Base-by-base conservation (phyloP, 2,329 filamentous ascomycete species). In the Diaporthe sp. region DNA sequence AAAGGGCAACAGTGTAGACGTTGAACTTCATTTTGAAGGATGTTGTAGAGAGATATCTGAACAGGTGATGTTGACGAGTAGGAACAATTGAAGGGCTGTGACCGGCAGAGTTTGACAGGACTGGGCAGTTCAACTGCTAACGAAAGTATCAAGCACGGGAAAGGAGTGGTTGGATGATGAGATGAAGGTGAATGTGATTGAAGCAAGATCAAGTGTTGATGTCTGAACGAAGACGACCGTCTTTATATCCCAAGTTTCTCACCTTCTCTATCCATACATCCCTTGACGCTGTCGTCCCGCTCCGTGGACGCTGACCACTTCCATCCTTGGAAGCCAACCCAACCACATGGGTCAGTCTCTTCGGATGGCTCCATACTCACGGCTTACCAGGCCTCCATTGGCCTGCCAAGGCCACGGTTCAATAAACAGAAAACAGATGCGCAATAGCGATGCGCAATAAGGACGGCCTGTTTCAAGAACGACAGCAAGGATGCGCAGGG, bases 101-200 rank as follows among this genome's bases (percentile, higher is more conserved):
- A 58, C 62, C 37, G 53, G 72, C 53, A 61, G 49, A 62, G 55
- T 37, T 62, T 59, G 70, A 61, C 57, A 70, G 42, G 57, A 58
- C 65, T 61, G 39, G 62, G 73, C 62, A 74, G 55, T 46, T 74
- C 73, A 69, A 74, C 73, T 70, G 62, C 62, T 62, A 53, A 61
- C 58, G 46, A 61, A 59, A 74, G 62, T n/a, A 70, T 51, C 55
- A 71, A 70, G 53, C 62, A 70, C 53, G 55, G 31, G 62, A 70
- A 70, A 51, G 42, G 37, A 53, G 62, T 44, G 53, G 62, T 74
- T 70, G 62, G 25, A 61, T 55, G 19, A n/a, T 28, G 34, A 22
- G 37, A 28, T 69, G 73, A 70, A 70, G 53, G 46, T 70, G 65
- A 59, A 53, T 58, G 57, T 44, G 72, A 34, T 31, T 19, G 8